phyloP scores from a whole-genome alignment of 176 grass and related monocot genomes.

The Lolium rigidum region DNA sequence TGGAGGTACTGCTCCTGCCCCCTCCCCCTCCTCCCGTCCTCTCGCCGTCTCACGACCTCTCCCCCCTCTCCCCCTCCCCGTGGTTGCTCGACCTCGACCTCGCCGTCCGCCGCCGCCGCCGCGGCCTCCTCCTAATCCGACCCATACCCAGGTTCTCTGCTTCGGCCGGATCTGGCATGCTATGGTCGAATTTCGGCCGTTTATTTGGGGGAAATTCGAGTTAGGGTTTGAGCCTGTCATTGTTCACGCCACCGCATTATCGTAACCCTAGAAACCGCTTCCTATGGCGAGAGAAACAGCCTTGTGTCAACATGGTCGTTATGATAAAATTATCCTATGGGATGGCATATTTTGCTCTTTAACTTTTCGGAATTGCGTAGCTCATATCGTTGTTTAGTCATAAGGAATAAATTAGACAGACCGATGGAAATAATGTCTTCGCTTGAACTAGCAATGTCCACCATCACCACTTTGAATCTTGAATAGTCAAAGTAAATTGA shows the following conservation, averaged over 20 bases:
- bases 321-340: background rate
- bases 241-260: background rate
- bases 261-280: background rate
- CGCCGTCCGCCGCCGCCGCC: background rate
- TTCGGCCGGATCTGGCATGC: constrained; percentile 3
- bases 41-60: background rate
- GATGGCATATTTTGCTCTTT: background rate
- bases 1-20: background rate
- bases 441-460: background rate
- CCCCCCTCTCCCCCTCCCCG: background rate
- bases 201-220: constrained; percentile 10
- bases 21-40: background rate
- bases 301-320: background rate
- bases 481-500: background rate
- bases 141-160: background rate
- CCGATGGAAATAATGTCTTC: background rate
- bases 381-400: background rate
- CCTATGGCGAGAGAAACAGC: background rate
- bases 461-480: background rate
- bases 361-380: background rate
- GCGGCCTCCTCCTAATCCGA: background rate
- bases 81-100: background rate
- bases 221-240: background rate
- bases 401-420: background rate
- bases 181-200: background rate